These are phyloP conservation scores for Solanum corneliomulleri DNA, from an alignment of 257 asterid species.

Conservation along the genomic window DNA sequence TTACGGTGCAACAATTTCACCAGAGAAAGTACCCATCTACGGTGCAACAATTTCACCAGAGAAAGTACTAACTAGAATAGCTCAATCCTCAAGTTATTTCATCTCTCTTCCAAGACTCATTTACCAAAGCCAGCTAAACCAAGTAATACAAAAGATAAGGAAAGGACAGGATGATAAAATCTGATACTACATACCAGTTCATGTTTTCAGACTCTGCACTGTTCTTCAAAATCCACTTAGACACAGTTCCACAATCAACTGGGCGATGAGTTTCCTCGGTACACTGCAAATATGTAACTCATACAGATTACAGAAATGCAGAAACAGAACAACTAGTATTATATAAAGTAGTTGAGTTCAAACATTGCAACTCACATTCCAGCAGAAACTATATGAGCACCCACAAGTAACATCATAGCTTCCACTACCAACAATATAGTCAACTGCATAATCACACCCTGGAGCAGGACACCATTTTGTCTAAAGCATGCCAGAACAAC, in stretches of 20 bases:
- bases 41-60: not conserved
- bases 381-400: slow-evolving; percentile 78
- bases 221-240: slow-evolving; percentile 45
- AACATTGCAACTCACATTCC: slow-evolving; percentile 58
- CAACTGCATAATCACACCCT: slow-evolving; percentile 89
- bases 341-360: not conserved
- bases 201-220: slow-evolving; percentile 49
- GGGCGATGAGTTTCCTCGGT: slow-evolving; percentile 53
- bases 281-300: slow-evolving; percentile 19
- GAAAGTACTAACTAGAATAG: not conserved
- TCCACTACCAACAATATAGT: slow-evolving; percentile 75
- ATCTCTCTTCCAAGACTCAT: not conserved
- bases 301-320: not conserved
- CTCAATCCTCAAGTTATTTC: not conserved
- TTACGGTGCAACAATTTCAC: not conserved
- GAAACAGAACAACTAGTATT: not conserved
- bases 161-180: not conserved
- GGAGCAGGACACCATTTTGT: slow-evolving; percentile 98
- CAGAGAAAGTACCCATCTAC: not conserved
- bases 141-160: not conserved
- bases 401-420: slow-evolving; percentile 75
- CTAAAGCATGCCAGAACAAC: slow-evolving; percentile 17
- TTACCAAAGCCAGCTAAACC: not conserved
- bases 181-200: slow-evolving; percentile 29
- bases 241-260: slow-evolving; percentile 48